These are phyloP conservation scores for Nothomitra cinnamomea DNA, from an alignment of 2,329 filamentous ascomycete genomes.

Conservation along the genomic window DNA sequence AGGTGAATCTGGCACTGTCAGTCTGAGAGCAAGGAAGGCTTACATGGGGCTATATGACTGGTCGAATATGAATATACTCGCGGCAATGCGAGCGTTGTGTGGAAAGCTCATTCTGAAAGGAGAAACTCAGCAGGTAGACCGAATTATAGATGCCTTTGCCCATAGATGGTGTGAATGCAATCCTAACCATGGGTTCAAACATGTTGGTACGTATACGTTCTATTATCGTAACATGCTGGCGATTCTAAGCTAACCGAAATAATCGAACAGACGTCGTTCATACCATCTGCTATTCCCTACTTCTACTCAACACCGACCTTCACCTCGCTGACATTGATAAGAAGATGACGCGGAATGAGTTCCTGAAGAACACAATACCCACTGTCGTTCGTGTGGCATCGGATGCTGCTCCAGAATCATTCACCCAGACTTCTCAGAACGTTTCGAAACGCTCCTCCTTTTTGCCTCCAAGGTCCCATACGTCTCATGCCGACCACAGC, in stretches of 20 bases:
- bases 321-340: slow-evolving; percentile 89
- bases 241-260: slow-evolving; percentile 12
- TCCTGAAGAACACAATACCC: slow-evolving; percentile 89
- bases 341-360: slow-evolving; percentile 91
- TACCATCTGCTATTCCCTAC: slow-evolving; percentile 89
- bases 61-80: slow-evolving; percentile 60
- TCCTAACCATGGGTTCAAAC: slow-evolving; percentile 80
- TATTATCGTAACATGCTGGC: background rate
- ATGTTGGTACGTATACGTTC: slow-evolving; percentile 42
- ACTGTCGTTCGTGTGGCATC: slow-evolving; percentile 64
- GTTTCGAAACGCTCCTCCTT: background rate
- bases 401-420: slow-evolving; percentile 47
- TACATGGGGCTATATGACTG: slow-evolving; percentile 94
- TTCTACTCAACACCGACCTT: slow-evolving; percentile 89
- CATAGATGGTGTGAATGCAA: slow-evolving; percentile 90
- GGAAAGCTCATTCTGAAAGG: slow-evolving; percentile 66
- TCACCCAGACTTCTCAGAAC: background rate
- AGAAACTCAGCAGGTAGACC: slow-evolving; percentile 92
- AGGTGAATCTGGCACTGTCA: slow-evolving; percentile 46
- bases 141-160: slow-evolving; percentile 79
- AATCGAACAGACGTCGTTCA: slow-evolving; percentile 63
- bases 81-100: slow-evolving; percentile 65
- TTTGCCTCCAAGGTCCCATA: background rate
- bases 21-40: slow-evolving; percentile 42
- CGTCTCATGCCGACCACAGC: background rate